These are phyloP conservation scores for Russula griseocarnosa DNA, from an alignment of 768 basidiomycete genomes.

Conservation along the genomic window DNA sequence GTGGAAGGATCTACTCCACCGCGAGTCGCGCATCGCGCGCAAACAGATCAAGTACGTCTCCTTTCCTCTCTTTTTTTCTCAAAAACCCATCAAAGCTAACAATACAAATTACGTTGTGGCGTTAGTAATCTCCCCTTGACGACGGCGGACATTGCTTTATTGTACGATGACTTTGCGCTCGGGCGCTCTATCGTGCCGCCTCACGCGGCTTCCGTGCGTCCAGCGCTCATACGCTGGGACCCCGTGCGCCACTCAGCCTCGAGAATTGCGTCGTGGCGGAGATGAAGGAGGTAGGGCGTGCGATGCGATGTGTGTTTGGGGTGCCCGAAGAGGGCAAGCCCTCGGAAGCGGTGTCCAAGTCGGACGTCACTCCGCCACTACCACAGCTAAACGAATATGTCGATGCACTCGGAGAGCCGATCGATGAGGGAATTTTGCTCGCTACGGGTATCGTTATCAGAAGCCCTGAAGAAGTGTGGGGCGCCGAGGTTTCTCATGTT, in stretches of 20 bases:
- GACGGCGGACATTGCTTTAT: conserved; percentile 74
- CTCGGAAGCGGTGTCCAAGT: background rate
- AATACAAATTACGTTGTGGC: background rate
- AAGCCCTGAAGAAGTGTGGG: conserved; percentile 25
- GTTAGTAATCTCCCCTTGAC: conserved; percentile 70
- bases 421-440: background rate
- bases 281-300: conserved; percentile 64
- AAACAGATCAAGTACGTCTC: conserved; percentile 46
- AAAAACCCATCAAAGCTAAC: background rate
- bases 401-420: conserved; percentile 33
- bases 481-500: conserved; percentile 11
- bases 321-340: conserved; percentile 11
- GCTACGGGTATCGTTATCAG: background rate
- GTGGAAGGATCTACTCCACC: conserved; percentile 66
- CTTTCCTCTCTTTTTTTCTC: no score
- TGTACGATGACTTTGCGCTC: conserved; percentile 85
- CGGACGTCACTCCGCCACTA: conserved; percentile 4
- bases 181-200: conserved; percentile 79
- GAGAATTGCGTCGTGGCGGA: conserved; percentile 89
- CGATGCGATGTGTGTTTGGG: conserved; percentile 45
- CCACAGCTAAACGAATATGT: conserved; percentile 2
- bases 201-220: conserved; percentile 63
- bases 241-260: conserved; percentile 52
- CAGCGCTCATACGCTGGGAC: conserved; percentile 82
- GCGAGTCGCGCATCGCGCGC: conserved; percentile 68